phyloP scores from a whole-genome alignment of 2,329 filamentous ascomycete species.

The Diplodia seriata region DNA sequence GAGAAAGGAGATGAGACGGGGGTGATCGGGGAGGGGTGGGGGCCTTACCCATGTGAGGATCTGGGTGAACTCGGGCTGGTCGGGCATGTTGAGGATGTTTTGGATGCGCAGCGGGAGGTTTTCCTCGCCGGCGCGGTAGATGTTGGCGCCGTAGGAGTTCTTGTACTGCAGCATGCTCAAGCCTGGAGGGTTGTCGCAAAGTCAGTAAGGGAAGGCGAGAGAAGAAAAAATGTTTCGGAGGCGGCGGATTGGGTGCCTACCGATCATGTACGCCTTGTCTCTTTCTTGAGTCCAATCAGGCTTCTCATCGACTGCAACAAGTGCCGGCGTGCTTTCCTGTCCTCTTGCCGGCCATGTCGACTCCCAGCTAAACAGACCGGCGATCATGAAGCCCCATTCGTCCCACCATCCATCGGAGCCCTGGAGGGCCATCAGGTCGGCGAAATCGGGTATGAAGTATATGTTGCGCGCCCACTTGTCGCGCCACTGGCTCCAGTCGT shows the following conservation, averaged over 20 bases:
- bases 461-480: conserved; percentile 11
- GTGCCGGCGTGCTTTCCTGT: conserved; percentile 6
- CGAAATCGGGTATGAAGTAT: conserved; percentile 48
- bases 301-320: conserved; percentile 39
- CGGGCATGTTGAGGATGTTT: conserved; percentile 45
- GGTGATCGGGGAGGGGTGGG: neutral
- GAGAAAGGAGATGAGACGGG: neutral
- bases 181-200: neutral
- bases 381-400: conserved; percentile 44
- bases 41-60: conserved; percentile 43
- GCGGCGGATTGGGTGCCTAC: neutral
- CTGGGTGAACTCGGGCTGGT: conserved; percentile 43
- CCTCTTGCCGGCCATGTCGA: conserved; percentile 43
- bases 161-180: conserved; percentile 43
- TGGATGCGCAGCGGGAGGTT: conserved; percentile 47
- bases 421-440: conserved; percentile 42
- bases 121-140: conserved; percentile 46
- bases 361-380: conserved; percentile 51
- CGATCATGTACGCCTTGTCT: conserved; percentile 48
- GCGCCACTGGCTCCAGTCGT: conserved; percentile 1
- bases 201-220: neutral
- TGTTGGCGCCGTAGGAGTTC: conserved; percentile 42
- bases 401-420: conserved; percentile 41
- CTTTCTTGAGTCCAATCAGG: conserved; percentile 37
- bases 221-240: neutral